phyloP scores from a whole-genome alignment of 495 filamentous ascomycete genomes.

The Xylaria grammica region DNA sequence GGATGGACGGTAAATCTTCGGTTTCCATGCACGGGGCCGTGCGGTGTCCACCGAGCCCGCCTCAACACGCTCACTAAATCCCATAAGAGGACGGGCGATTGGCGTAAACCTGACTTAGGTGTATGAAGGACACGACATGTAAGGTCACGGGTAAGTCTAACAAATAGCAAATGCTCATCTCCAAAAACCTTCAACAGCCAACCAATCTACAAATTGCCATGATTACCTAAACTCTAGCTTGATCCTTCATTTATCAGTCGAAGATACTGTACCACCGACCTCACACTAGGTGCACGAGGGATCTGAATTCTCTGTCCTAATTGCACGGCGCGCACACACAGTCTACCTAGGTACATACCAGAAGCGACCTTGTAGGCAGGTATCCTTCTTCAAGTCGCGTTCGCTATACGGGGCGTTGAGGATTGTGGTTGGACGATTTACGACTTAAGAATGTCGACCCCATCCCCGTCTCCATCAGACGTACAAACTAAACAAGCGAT shows the following conservation, averaged over 20 bases:
- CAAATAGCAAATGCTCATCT: no score
- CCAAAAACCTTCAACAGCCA: background rate
- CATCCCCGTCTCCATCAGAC: constrained; percentile 26
- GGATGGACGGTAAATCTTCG: constrained; percentile 7
- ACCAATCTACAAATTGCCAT: background rate
- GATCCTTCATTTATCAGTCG: background rate
- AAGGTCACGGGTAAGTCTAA: no score
- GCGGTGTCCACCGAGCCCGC: background rate
- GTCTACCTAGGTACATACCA: background rate
- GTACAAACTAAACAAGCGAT: constrained; percentile 28
- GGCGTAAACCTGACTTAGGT: no score
- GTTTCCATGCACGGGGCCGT: background rate
- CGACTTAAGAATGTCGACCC: constrained; percentile 34
- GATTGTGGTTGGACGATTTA: constrained; percentile 52
- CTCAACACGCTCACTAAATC: background rate
- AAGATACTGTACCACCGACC: background rate
- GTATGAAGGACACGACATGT: no score
- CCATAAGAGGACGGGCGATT: no score
- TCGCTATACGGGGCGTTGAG: constrained; percentile 17
- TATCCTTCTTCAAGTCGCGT: constrained; percentile 6
- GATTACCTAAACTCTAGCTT: background rate
- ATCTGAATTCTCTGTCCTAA: background rate
- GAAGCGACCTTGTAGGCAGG: background rate
- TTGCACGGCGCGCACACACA: background rate
- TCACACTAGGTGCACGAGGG: constrained; percentile 15